These are phyloP conservation scores for Bidens hawaiensis DNA, from an alignment of 140 eudicot species.

Conservation along the genomic window DNA sequence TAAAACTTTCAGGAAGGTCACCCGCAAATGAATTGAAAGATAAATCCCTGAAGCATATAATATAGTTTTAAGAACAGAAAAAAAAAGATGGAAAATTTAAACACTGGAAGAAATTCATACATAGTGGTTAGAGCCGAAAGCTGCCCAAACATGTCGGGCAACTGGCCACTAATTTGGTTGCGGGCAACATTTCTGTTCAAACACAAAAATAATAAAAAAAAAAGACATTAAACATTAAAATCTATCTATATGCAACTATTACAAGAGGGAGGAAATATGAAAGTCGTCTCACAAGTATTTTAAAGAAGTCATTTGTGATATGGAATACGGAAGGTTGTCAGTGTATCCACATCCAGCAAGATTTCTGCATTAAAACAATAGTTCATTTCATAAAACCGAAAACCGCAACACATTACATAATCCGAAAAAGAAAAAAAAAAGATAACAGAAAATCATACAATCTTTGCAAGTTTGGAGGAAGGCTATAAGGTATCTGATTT, in stretches of 20 bases:
- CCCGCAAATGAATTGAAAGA: constrained; percentile 49
- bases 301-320: constrained; percentile 48
- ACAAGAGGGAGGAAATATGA: neutral
- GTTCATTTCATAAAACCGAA: neutral
- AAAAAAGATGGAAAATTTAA: neutral
- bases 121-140: constrained; percentile 40
- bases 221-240: too few species aligned
- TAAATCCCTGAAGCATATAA: constrained; percentile 41
- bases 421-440: neutral
- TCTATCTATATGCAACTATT: neutral
- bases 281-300: constrained; percentile 37
- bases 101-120: constrained; percentile 7
- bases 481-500: constrained; percentile 65
- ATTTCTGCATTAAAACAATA: constrained; percentile 33
- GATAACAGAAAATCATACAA: constrained; percentile 41
- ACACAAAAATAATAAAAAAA: neutral
- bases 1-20: constrained; percentile 44
- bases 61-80: constrained; percentile 2
- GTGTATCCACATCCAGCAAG: constrained; percentile 45
- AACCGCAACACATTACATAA: neutral
- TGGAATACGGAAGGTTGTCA: constrained; percentile 54
- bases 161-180: constrained; percentile 50
- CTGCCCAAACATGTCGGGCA: constrained; percentile 54
- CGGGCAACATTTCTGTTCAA: constrained; percentile 38
- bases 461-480: constrained; percentile 52